A percentile compares a stretch with the other conserved stretches of the same genome.
Evolutionary conservation across 2,329 filamentous ascomycete genomes (phyloP).

Genomic region (Alternaria dauci): DNA sequence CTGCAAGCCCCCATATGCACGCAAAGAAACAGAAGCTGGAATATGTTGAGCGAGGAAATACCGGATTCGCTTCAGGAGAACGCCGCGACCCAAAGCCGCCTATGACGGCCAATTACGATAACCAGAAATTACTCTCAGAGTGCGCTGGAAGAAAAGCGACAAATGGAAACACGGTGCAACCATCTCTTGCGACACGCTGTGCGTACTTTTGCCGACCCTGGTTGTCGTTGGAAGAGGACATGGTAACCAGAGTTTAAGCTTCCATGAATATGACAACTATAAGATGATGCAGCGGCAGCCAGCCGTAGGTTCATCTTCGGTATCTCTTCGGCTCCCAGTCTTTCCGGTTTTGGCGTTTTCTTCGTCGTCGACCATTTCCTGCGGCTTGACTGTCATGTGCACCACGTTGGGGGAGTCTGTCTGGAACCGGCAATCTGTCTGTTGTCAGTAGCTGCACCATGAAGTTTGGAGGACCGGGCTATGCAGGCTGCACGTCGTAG

Average conservation of each 20-base stretch:
- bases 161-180: not conserved
- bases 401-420: conserved; percentile 80
- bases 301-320: conserved; percentile 62
- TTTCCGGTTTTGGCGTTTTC: conserved; percentile 75
- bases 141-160: not conserved
- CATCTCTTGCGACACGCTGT: not conserved
- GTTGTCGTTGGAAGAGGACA: not conserved
- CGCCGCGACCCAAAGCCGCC: conserved; percentile 11
- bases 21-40: conserved; percentile 13
- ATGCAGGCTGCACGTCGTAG: conserved; percentile 10
- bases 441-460: conserved; percentile 18
- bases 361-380: conserved; percentile 83
- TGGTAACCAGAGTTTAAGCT: conserved; percentile 3
- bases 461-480: not conserved
- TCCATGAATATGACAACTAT: conserved; percentile 45
- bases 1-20: conserved; percentile 24
- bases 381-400: conserved; percentile 92
- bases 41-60: conserved; percentile 7
- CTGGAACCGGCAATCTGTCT: conserved; percentile 78
- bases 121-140: conserved; percentile 3
- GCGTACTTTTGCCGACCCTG: conserved; percentile 5
- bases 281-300: conserved; percentile 72
- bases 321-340: conserved; percentile 59
- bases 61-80: conserved; percentile 9
- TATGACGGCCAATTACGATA: conserved; percentile 9